Evolutionary conservation across 805 yeast genomes (phyloP).

Genomic region (Zygosaccharomyces kombuchaensis): DNA sequence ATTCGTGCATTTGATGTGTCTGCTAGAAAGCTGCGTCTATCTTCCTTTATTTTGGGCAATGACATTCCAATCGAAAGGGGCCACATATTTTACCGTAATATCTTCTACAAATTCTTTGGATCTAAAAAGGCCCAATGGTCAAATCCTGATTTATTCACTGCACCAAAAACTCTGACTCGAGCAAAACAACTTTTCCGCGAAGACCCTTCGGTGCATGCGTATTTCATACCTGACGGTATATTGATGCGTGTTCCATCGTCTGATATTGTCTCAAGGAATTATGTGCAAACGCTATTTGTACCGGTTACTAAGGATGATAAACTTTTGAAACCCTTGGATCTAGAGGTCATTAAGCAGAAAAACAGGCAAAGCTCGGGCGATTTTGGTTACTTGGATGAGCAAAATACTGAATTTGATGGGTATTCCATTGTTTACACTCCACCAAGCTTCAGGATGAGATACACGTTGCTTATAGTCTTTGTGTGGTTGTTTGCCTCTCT

Average conservation of each 20-base stretch:
- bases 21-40: constrained; percentile 57
- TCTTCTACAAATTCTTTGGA: constrained; percentile 42
- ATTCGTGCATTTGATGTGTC: constrained; percentile 48
- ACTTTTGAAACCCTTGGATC: constrained; percentile 41
- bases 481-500: constrained; percentile 45
- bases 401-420: constrained; percentile 38
- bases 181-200: constrained; percentile 43
- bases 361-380: constrained; percentile 40
- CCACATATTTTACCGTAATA: constrained; percentile 50
- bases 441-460: constrained; percentile 61
- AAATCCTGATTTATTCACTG: constrained; percentile 49
- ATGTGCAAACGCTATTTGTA: constrained; percentile 64
- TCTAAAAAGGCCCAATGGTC: constrained; percentile 34
- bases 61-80: constrained; percentile 71
- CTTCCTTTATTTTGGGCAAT: constrained; percentile 71
- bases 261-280: constrained; percentile 67
- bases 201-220: constrained; percentile 43
- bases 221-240: constrained; percentile 75
- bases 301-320: constrained; percentile 78
- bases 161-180: constrained; percentile 49
- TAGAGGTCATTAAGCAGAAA: constrained; percentile 31
- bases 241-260: constrained; percentile 82
- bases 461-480: constrained; percentile 39
- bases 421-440: constrained; percentile 86
- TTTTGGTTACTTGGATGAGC: constrained; percentile 42